phyloP scores from a whole-genome alignment of 176 grass and related monocot genomes.

The Eragrostis curvula region DNA sequence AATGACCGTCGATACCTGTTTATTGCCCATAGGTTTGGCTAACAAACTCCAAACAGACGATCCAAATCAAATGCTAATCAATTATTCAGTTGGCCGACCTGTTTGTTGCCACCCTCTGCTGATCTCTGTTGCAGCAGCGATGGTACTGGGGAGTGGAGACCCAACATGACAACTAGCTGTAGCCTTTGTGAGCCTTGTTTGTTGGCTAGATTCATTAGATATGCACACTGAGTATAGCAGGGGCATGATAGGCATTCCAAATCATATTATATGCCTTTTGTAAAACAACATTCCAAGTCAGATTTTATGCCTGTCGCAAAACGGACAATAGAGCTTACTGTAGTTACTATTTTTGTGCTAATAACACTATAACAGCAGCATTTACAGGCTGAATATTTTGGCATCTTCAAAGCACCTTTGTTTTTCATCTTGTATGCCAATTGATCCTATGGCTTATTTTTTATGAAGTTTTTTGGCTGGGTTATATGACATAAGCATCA shows the following conservation, averaged over 20 bases:
- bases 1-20: too few species aligned
- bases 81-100: too few species aligned
- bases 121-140: too few species aligned
- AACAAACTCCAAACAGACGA: too few species aligned
- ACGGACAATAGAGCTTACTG: background rate
- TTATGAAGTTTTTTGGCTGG: background rate
- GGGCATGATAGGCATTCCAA: background rate
- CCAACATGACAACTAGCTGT: too few species aligned
- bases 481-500: background rate
- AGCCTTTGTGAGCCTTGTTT: too few species aligned
- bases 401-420: background rate
- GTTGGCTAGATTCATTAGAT: background rate
- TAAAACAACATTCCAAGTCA: constrained; percentile 6
- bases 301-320: constrained; percentile 10
- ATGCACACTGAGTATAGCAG: background rate
- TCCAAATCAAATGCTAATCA: too few species aligned
- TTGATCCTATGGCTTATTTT: background rate
- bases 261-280: background rate
- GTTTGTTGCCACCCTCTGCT: too few species aligned
- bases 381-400: background rate
- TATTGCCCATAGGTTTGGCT: too few species aligned
- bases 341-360: constrained; percentile 15
- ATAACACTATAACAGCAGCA: background rate
- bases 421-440: constrained; percentile 3
- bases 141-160: too few species aligned